phyloP scores from a whole-genome alignment of 2,329 filamentous ascomycete species.

The Arthrobotrys pseudoclavata region DNA sequence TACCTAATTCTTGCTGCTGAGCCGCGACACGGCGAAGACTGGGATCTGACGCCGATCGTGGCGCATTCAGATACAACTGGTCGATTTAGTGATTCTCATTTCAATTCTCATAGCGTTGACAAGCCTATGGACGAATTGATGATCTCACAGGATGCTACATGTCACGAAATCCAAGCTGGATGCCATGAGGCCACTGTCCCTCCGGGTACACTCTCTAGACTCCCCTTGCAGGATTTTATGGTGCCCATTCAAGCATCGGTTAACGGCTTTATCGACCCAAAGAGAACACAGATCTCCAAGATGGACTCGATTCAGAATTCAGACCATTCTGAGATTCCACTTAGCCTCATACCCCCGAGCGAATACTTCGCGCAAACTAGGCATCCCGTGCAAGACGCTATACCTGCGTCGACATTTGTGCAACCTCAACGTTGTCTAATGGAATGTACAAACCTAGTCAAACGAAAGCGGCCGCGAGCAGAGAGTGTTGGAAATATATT shows the following conservation, averaged over 20 bases:
- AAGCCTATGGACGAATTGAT: slow-evolving; percentile 33
- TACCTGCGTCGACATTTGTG: slow-evolving; percentile 38
- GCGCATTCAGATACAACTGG: slow-evolving; percentile 34
- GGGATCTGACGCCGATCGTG: slow-evolving; percentile 47
- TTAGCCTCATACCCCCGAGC: slow-evolving; percentile 26
- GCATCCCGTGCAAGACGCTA: slow-evolving; percentile 10
- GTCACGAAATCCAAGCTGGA: slow-evolving; percentile 25
- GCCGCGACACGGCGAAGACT: slow-evolving; percentile 36
- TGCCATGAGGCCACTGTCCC: slow-evolving; percentile 4
- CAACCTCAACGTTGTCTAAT: slow-evolving; percentile 42
- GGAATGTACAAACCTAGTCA: slow-evolving; percentile 24
- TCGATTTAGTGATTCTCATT: slow-evolving; percentile 32
- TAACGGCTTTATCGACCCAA: slow-evolving; percentile 34
- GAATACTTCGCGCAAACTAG: slow-evolving; percentile 31
- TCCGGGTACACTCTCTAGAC: slow-evolving; percentile 16
- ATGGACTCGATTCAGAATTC: slow-evolving; percentile 10
- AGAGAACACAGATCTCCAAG: slow-evolving; percentile 29
- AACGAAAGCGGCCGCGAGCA: slow-evolving; percentile 52
- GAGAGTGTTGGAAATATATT: slow-evolving; percentile 54
- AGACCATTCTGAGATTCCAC: slow-evolving; percentile 26
- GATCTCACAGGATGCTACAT: slow-evolving; percentile 30
- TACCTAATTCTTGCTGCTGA: slow-evolving; percentile 39
- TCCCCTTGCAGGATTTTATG: slow-evolving; percentile 33
- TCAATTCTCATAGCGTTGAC: slow-evolving; percentile 27
- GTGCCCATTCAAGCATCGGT: slow-evolving; percentile 21